These are phyloP conservation scores for Leccinum pellstonianum DNA, from an alignment of 768 basidiomycete species.

Conservation along the genomic window DNA sequence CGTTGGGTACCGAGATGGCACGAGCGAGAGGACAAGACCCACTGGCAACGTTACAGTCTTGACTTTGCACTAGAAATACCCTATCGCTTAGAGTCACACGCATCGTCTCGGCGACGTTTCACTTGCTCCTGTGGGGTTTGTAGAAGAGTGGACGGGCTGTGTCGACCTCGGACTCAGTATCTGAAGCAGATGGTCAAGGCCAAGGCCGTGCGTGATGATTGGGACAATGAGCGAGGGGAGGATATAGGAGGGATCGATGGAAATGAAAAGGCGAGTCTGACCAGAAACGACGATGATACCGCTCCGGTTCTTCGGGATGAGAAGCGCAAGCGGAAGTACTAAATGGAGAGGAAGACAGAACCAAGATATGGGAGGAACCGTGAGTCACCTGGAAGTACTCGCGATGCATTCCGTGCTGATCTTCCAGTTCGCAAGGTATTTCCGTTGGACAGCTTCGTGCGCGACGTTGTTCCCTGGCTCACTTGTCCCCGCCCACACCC, in stretches of 20 bases:
- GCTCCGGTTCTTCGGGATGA: neutral
- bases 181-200: conserved; percentile 30
- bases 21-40: conserved; percentile 13
- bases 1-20: conserved; percentile 7
- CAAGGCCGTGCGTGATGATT: conserved; percentile 45
- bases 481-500: neutral
- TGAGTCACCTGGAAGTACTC: conserved; percentile 36
- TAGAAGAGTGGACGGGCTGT: conserved; percentile 3
- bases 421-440: conserved; percentile 6
- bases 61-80: too few species aligned
- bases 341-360: conserved; percentile 32
- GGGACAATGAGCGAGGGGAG: conserved; percentile 34
- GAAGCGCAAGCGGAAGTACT: neutral
- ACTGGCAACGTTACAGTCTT: conserved; percentile 5
- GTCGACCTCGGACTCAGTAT: neutral
- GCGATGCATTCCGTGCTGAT: conserved; percentile 11
- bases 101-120: neutral
- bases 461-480: neutral
- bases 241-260: neutral
- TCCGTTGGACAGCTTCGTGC: neutral
- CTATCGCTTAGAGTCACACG: neutral
- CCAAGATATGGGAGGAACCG: conserved; percentile 58
- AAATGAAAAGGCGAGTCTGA: neutral
- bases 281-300: neutral
- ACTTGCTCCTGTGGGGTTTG: neutral